A percentile compares a stretch with the other conserved stretches of the same genome.
Conservation (phyloP, 352 stramenopile species). For the Thalassiosira pacifica region DNA sequence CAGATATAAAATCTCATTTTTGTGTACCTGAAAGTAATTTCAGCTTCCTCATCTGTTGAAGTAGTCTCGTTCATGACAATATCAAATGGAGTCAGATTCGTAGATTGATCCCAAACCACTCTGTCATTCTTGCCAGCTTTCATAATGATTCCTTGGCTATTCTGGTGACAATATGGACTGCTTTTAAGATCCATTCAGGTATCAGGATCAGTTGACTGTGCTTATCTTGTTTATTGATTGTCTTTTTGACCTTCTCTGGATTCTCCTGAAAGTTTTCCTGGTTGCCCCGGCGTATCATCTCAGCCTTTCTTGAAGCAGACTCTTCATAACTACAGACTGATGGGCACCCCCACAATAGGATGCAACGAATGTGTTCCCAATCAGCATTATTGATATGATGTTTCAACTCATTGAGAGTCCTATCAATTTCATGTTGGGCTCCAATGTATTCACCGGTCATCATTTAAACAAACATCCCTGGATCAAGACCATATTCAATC, state of each 20-base stretch:
- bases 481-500: conserved; percentile 19
- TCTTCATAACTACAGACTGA: not conserved
- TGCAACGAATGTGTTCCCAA: conserved; percentile 5
- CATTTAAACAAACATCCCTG: not conserved
- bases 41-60: not conserved
- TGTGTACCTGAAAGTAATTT: conserved; percentile 44
- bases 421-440: not conserved
- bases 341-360: conserved; percentile 18
- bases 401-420: not conserved
- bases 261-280: conserved; percentile 17
- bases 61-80: conserved; percentile 33
- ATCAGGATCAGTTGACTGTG: conserved; percentile 23
- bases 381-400: conserved; percentile 15
- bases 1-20: not conserved
- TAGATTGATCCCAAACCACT: conserved; percentile 37
- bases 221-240: too few relatives aligned
- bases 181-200: not conserved
- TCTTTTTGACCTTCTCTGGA: conserved; percentile 6
- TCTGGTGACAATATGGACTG: too few relatives aligned
- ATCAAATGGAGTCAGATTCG: not conserved
- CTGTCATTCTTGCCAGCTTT: conserved; percentile 10
- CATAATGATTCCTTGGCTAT: conserved; percentile 22
- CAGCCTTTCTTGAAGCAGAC: not conserved
- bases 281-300: conserved; percentile 25
- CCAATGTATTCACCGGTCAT: conserved; percentile 24